Evolutionary conservation across 2,329 filamentous ascomycete genomes (phyloP).

Genomic region (Ophiocordyceps camponoti-leonardi): DNA sequence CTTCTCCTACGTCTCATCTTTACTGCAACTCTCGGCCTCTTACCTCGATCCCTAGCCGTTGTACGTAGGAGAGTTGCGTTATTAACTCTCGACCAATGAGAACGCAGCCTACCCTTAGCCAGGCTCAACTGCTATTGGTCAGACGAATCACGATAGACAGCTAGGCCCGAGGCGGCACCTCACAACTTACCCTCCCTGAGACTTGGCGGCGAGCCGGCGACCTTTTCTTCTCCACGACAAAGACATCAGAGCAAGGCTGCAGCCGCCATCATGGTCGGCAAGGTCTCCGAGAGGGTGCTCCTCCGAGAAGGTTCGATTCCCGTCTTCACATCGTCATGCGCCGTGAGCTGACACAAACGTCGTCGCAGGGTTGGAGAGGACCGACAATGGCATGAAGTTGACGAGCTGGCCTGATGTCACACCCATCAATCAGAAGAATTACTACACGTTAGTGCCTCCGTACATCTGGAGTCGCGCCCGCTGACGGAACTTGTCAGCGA

Average conservation of each 20-base stretch:
- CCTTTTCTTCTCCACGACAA: not conserved
- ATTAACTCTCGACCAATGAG: not conserved
- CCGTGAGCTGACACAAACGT: not conserved
- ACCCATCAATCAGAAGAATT: conserved; percentile 99
- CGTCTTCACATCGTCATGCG: conserved; percentile 1
- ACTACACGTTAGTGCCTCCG: conserved; percentile 69
- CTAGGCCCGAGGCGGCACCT: no score
- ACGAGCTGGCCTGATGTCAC: conserved; percentile 83
- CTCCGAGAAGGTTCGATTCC: conserved; percentile 36
- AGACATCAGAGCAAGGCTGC: not conserved
- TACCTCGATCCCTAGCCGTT: no score
- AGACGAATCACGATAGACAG: no score
- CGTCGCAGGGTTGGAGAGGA: conserved; percentile 67
- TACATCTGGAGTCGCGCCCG: no score
- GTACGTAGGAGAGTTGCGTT: no score
- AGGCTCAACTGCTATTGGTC: not conserved
- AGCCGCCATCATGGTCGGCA: conserved; percentile 35
- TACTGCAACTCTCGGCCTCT: no score
- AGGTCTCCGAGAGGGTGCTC: conserved; percentile 48
- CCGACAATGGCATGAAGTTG: conserved; percentile 95
- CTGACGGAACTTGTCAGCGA: conserved; percentile 39
- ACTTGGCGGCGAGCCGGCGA: no score
- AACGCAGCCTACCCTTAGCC: not conserved
- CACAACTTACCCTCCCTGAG: not conserved
- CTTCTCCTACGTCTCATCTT: no score